Evolutionary conservation across 2,329 filamentous ascomycete species (phyloP).

Genomic region (Neonectria sp.): DNA sequence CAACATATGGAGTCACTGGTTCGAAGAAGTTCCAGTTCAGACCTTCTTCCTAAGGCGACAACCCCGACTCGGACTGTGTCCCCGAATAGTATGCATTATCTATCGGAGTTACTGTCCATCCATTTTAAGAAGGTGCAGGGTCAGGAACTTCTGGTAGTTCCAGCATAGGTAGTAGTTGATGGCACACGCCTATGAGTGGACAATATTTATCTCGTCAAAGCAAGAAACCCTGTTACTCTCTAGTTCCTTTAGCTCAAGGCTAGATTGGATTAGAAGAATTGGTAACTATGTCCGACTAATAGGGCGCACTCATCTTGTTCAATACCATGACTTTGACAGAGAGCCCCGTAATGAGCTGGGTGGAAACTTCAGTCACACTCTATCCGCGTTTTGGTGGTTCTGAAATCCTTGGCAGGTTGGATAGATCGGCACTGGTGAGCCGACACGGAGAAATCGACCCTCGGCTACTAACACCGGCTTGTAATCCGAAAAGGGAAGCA

Average conservation of each 20-base stretch:
- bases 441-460: background rate
- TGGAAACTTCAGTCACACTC: background rate
- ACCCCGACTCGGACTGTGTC: background rate
- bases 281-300: background rate
- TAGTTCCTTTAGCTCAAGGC: background rate
- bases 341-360: background rate
- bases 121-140: slow-evolving; percentile 22
- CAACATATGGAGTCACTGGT: background rate
- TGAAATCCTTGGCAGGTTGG: slow-evolving; percentile 7
- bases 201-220: background rate
- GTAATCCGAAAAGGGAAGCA: background rate
- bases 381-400: background rate
- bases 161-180: background rate
- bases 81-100: background rate
- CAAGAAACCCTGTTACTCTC: background rate
- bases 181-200: background rate
- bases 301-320: background rate
- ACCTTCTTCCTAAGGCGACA: slow-evolving; percentile 15
- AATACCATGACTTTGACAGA: background rate
- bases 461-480: slow-evolving; percentile 1
- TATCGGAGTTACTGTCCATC: slow-evolving; percentile 7
- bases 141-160: background rate
- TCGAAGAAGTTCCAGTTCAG: background rate
- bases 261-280: background rate
- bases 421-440: slow-evolving; percentile 19